These are phyloP conservation scores for Erucastrum elatum DNA, from an alignment of 345 rosid species.

Conservation along the genomic window DNA sequence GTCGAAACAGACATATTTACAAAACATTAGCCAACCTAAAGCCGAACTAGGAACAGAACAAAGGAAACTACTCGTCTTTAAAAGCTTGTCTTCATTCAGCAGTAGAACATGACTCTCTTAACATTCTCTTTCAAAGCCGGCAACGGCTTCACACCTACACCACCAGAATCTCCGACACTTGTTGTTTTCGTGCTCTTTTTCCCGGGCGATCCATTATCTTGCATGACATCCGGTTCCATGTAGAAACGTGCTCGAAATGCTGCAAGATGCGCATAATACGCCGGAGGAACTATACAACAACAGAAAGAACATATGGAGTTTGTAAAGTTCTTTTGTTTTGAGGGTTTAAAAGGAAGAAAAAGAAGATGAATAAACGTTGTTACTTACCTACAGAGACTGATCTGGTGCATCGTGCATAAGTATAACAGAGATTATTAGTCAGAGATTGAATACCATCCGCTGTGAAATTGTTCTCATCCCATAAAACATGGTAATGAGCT, in stretches of 20 bases:
- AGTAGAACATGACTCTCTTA: conserved; percentile 96
- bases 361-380: not conserved
- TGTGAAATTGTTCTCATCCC: conserved; percentile 99
- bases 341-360: not conserved
- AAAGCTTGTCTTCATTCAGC: conserved; percentile 41
- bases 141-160: conserved; percentile 61
- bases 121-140: conserved; percentile 98
- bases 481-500: conserved; percentile 97
- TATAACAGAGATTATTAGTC: conserved; percentile 95
- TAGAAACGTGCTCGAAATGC: conserved; percentile 97
- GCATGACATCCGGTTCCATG: conserved; percentile 79
- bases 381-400: conserved; percentile 89
- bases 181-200: conserved; percentile 46
- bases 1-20: conserved; percentile 17
- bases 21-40: conserved; percentile 5
- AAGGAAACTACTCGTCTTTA: not conserved
- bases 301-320: not conserved
- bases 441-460: conserved; percentile 95
- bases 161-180: conserved; percentile 48
- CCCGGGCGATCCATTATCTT: conserved; percentile 64
- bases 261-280: conserved; percentile 96
- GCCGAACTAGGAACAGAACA: not conserved
- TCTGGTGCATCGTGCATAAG: conserved; percentile 95
- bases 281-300: conserved; percentile 79
- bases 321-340: not conserved